These are phyloP conservation scores for Pelomyxa schiedti DNA, from an alignment of 78 protist species.

Conservation along the genomic window DNA sequence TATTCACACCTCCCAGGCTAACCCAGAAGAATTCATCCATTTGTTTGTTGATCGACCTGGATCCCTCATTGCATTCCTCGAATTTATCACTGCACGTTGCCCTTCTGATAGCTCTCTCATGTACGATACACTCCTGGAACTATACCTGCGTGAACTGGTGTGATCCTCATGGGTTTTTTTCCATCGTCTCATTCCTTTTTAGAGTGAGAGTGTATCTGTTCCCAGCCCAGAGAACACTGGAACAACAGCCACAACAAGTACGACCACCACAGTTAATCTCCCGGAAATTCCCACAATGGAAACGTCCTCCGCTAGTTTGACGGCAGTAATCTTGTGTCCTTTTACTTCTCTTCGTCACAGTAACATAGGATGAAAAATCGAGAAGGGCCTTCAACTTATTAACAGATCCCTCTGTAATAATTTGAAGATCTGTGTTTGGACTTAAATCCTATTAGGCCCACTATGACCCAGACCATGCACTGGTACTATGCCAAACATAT, in stretches of 20 bases:
- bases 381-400: no score
- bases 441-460: background rate
- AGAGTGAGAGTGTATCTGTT: background rate
- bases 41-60: constrained; percentile 55
- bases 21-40: constrained; percentile 67
- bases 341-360: no score
- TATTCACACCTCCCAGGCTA: constrained; percentile 15
- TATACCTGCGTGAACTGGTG: constrained; percentile 67
- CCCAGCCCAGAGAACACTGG: background rate
- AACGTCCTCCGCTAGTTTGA: background rate
- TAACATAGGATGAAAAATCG: no score
- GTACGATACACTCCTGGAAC: constrained; percentile 73
- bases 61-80: constrained; percentile 62
- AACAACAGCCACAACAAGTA: background rate
- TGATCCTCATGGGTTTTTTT: no score
- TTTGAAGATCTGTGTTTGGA: no score
- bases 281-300: background rate
- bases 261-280: background rate
- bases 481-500: constrained; percentile 60
- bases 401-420: no score
- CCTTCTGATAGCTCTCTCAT: constrained; percentile 8
- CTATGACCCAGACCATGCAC: constrained; percentile 52
- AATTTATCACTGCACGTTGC: constrained; percentile 24
- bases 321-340: no score
- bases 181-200: background rate